Percentiles rank a stretch among this genome's conserved stretches.
Evolutionary conservation across 2,329 filamentous ascomycete species (phyloP).

Genomic region (Botrytis fragariae): DNA sequence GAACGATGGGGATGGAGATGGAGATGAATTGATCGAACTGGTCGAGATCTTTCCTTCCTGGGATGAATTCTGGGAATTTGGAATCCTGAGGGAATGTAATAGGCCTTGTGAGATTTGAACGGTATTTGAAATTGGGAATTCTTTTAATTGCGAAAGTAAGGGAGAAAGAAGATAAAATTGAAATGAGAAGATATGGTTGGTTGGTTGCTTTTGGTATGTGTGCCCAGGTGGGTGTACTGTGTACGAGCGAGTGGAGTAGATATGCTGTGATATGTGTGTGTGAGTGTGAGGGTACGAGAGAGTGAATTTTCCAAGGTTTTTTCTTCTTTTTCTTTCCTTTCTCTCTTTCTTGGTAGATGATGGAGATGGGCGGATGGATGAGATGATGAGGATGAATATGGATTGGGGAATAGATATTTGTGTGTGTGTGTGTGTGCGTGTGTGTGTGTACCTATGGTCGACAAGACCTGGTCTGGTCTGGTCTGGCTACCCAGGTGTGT

Average conservation of each 20-base stretch:
- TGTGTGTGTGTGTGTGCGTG: not conserved
- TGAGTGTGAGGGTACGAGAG: not conserved
- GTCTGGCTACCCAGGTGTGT: not conserved
- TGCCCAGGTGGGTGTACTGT: not conserved
- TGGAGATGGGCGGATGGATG: not conserved
- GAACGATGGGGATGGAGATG: not conserved
- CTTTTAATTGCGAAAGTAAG: slow-evolving; percentile 20
- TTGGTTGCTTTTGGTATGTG: slow-evolving; percentile 8
- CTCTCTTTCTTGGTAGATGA: not conserved
- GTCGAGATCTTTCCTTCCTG: not conserved
- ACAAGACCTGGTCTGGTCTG: not conserved
- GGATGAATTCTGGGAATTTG: not conserved
- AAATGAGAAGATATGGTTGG: slow-evolving; percentile 17
- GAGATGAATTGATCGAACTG: slow-evolving; percentile 1
- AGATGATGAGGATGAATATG: not conserved
- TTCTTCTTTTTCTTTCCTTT: not conserved
- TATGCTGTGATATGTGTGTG: not conserved
- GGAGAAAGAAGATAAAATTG: slow-evolving; percentile 10
- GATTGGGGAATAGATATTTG: not conserved
- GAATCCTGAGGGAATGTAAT: slow-evolving; percentile 9
- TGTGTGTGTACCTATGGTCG: not conserved
- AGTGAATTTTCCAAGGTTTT: not conserved
- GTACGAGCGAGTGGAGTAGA: not conserved
- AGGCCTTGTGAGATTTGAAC: not conserved
- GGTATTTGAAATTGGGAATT: slow-evolving; percentile 9